Conservation (phyloP, 2,329 filamentous ascomycete species). For the Chrysosphaeria jannelii region DNA sequence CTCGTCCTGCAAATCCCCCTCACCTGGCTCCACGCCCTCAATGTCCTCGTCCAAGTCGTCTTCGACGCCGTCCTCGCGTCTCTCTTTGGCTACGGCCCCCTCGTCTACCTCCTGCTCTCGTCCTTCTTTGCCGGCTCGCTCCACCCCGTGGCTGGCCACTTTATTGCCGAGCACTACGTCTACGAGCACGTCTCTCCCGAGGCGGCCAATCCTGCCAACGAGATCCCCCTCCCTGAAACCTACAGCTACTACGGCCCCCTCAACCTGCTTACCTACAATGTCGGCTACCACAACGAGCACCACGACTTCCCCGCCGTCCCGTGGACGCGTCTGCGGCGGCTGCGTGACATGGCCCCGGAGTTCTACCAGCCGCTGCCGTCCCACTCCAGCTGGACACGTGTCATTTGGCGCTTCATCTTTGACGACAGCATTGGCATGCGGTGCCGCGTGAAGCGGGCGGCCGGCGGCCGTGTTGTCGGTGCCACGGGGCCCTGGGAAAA, state of each 20-base stretch:
- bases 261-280: constrained; percentile 86
- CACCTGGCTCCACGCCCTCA: constrained; percentile 58
- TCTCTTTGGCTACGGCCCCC: constrained; percentile 26
- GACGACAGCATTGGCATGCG: constrained; percentile 72
- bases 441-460: constrained; percentile 75
- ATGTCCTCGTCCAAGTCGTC: constrained; percentile 42
- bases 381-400: constrained; percentile 73
- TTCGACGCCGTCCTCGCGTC: constrained; percentile 48
- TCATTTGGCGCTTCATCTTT: constrained; percentile 85
- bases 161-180: constrained; percentile 93
- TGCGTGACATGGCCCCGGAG: constrained; percentile 58
- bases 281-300: constrained; percentile 93
- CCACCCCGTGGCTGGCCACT: constrained; percentile 85
- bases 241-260: constrained; percentile 89
- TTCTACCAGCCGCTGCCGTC: constrained; percentile 73
- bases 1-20: constrained; percentile 72
- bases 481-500: constrained; percentile 11
- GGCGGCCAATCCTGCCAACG: constrained; percentile 24
- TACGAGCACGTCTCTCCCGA: constrained; percentile 30
- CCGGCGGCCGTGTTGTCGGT: constrained; percentile 35
- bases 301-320: constrained; percentile 95
- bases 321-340: constrained; percentile 57
- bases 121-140: constrained; percentile 83
- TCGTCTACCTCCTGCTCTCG: constrained; percentile 63
- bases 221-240: constrained; percentile 56